Conservation (phyloP, 139 green algal genomes). For the Chlorokybus atmophyticus region DNA sequence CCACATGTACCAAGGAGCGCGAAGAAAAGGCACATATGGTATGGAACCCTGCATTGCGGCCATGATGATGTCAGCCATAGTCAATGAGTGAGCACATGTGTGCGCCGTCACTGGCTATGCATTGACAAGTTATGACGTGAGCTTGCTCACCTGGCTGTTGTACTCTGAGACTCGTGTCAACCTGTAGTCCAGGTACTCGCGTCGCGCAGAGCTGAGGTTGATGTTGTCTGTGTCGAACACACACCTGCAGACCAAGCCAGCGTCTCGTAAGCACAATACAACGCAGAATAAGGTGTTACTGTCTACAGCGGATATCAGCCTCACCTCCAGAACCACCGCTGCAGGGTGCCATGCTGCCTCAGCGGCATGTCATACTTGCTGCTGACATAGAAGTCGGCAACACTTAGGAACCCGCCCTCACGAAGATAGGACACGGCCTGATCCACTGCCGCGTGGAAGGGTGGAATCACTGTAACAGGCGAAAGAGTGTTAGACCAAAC, state of each 20-base stretch:
- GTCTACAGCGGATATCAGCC: no score
- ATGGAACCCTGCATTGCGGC: no score
- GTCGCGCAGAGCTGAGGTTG: constrained; percentile 82
- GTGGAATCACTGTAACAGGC: constrained; percentile 76
- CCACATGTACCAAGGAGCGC: constrained; percentile 89
- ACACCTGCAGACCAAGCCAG: no score
- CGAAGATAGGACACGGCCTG: constrained; percentile 63
- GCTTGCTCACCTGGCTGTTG: constrained; percentile 74
- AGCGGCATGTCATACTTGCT: constrained; percentile 81
- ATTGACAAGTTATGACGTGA: no score
- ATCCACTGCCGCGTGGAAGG: constrained; percentile 86
- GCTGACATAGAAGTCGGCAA: constrained; percentile 86
- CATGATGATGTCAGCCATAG: no score
- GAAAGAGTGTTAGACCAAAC: constrained; percentile 29
- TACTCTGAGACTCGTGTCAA: constrained; percentile 65
- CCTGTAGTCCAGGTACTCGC: constrained; percentile 79
- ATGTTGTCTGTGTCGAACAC: constrained; percentile 75
- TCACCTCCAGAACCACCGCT: constrained; percentile 89
- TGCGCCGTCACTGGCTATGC: no score
- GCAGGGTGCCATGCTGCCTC: constrained; percentile 69
- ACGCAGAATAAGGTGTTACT: no score
- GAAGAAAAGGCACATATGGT: constrained; percentile 83
- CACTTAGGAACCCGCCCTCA: constrained; percentile 65
- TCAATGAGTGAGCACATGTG: no score
- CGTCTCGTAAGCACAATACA: no score